A percentile compares a stretch with the other conserved stretches of the same genome.
Conservation (phyloP, 2,329 filamentous ascomycete species). For the Diaporthe citrichinensis region DNA sequence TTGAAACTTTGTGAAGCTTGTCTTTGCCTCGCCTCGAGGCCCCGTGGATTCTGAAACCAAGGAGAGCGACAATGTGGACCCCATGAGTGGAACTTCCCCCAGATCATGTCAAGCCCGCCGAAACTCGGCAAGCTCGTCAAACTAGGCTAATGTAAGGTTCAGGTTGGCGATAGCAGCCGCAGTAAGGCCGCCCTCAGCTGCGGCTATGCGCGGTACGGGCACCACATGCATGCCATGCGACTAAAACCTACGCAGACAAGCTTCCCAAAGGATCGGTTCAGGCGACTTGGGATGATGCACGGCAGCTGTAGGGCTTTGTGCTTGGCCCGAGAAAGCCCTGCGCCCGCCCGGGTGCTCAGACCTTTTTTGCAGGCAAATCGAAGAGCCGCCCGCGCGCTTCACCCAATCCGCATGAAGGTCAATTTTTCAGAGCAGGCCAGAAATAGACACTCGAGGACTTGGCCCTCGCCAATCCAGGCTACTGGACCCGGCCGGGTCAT, state of each 20-base stretch:
- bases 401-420: constrained; percentile 4
- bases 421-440: constrained; percentile 23
- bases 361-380: background rate
- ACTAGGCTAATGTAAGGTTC: background rate
- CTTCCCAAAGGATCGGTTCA: background rate
- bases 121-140: constrained; percentile 26
- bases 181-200: constrained; percentile 16
- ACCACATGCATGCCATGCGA: background rate
- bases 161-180: background rate
- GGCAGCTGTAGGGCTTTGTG: constrained; percentile 13
- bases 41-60: constrained; percentile 25
- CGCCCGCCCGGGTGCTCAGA: background rate
- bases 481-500: constrained; percentile 23
- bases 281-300: constrained; percentile 9
- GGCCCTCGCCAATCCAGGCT: constrained; percentile 16
- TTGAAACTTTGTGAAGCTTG: constrained; percentile 29
- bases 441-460: constrained; percentile 19
- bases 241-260: background rate
- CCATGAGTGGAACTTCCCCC: constrained; percentile 25
- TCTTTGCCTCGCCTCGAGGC: constrained; percentile 12
- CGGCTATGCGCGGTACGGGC: constrained; percentile 8
- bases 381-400: constrained; percentile 28
- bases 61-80: background rate
- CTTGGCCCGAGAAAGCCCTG: background rate
- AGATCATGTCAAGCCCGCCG: constrained; percentile 24